These are phyloP conservation scores for Xanthoceras sorbifolium DNA, from an alignment of 345 rosid species.

Conservation along the genomic window DNA sequence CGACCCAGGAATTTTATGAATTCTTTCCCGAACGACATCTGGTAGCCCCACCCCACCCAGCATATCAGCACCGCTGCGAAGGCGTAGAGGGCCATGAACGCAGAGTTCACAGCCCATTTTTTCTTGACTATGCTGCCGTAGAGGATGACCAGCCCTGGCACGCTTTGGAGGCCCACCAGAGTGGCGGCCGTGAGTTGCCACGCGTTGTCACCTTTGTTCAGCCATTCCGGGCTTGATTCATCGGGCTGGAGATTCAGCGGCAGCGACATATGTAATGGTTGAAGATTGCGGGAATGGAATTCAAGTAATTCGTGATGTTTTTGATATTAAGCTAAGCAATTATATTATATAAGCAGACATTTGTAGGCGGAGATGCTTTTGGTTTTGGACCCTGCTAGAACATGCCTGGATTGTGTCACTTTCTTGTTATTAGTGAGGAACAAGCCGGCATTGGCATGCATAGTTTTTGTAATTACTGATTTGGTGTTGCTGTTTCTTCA, in stretches of 20 bases:
- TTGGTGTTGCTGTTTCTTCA: background rate
- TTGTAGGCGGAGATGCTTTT: background rate
- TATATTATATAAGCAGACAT: conserved; percentile 1
- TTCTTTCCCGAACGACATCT: conserved; percentile 49
- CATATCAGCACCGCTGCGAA: conserved; percentile 63
- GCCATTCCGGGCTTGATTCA: conserved; percentile 48
- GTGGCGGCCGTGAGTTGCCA: conserved; percentile 77
- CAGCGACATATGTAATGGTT: conserved; percentile 1
- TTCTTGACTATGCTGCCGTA: conserved; percentile 72
- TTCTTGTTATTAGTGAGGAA: conserved; percentile 4
- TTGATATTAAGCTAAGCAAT: background rate
- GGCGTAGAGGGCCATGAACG: conserved; percentile 76
- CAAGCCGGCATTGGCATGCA: background rate
- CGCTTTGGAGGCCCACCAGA: conserved; percentile 66
- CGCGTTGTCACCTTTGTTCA: conserved; percentile 72
- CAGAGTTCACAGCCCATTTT: conserved; percentile 80
- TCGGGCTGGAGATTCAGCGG: conserved; percentile 44
- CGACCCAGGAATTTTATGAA: conserved; percentile 42
- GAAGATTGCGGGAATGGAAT: background rate
- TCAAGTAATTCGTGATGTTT: background rate
- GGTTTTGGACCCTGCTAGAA: background rate
- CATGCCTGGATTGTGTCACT: conserved; percentile 15
- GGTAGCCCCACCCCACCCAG: conserved; percentile 76
- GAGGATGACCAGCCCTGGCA: conserved; percentile 64
- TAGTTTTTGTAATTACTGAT: background rate